Conservation (phyloP, 1,284 basidiomycete species). For the Moesziomyces sp. region DNA sequence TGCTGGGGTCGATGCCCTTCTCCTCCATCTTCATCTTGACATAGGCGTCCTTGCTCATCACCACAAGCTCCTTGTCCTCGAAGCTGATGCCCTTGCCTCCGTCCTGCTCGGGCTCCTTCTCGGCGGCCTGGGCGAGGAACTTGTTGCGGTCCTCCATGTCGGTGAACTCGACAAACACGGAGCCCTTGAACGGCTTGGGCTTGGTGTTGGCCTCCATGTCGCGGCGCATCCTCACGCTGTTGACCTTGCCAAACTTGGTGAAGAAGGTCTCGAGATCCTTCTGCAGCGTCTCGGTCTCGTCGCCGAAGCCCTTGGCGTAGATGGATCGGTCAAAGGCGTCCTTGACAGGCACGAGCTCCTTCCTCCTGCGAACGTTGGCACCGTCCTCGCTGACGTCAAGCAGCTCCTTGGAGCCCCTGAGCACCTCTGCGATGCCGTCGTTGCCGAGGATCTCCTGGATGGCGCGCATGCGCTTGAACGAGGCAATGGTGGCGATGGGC, state of each 20-base stretch:
- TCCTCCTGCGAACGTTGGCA: constrained; percentile 78
- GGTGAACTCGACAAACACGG: constrained; percentile 91
- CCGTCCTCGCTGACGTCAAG: constrained; percentile 82
- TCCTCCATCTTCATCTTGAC: constrained; percentile 98
- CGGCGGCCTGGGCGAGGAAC: constrained; percentile 80
- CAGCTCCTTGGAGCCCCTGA: constrained; percentile 65
- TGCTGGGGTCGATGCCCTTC: constrained; percentile 79
- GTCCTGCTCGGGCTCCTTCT: constrained; percentile 53
- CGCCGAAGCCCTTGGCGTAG: constrained; percentile 83
- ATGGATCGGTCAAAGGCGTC: constrained; percentile 67
- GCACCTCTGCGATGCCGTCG: constrained; percentile 55
- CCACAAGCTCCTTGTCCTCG: constrained; percentile 74
- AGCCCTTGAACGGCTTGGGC: constrained; percentile 88
- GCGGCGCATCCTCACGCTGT: constrained; percentile 87
- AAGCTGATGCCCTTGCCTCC: constrained; percentile 56
- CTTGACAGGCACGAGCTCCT: constrained; percentile 68
- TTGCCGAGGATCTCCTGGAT: constrained; percentile 67
- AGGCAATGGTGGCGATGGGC: constrained; percentile 84
- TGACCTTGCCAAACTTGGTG: constrained; percentile 81
- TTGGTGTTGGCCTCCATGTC: constrained; percentile 67
- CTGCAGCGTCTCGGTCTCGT: constrained; percentile 79
- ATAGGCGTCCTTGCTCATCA: constrained; percentile 83
- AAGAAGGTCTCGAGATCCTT: constrained; percentile 84
- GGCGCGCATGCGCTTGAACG: constrained; percentile 92
- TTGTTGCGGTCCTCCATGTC: constrained; percentile 77